Percentiles rank a stretch among this genome's conserved stretches.
phyloP scores from a whole-genome alignment of 768 basidiomycete species.

The Termitomyces eurrhizus region DNA sequence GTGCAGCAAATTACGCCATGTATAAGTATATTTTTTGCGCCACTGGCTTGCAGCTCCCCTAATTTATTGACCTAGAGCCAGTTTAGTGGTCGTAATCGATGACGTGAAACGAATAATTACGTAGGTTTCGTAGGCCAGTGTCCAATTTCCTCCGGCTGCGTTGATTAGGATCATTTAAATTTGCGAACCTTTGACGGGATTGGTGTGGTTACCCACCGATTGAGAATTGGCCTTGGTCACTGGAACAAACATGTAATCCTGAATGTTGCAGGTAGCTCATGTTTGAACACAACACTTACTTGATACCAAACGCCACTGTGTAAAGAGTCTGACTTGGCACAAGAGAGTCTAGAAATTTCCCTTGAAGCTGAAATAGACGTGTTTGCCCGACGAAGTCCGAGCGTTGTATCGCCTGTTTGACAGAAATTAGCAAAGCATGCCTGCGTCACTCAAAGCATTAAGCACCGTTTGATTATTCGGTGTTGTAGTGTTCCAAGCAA shows the following conservation, averaged over 20 bases:
- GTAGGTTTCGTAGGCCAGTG: neutral
- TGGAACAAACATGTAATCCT: neutral
- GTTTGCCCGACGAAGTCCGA: conserved; percentile 27
- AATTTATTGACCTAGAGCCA: conserved; percentile 20
- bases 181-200: neutral
- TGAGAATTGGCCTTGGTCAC: conserved; percentile 3
- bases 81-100: neutral
- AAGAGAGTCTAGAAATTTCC: conserved; percentile 24
- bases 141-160: conserved; percentile 3
- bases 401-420: conserved; percentile 16
- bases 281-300: conserved; percentile 17
- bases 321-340: conserved; percentile 25
- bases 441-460: neutral
- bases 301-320: conserved; percentile 28
- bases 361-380: conserved; percentile 25
- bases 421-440: neutral
- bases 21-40: conserved; percentile 27
- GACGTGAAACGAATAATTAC: neutral
- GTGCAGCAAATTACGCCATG: conserved; percentile 19
- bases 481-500: conserved; percentile 28
- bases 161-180: neutral
- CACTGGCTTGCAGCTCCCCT: conserved; percentile 25
- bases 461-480: conserved; percentile 22
- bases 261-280: neutral
- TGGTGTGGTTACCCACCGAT: neutral